Evolutionary conservation across 2,329 filamentous ascomycete species (phyloP).

Genomic region (Colletotrichum shisoi): DNA sequence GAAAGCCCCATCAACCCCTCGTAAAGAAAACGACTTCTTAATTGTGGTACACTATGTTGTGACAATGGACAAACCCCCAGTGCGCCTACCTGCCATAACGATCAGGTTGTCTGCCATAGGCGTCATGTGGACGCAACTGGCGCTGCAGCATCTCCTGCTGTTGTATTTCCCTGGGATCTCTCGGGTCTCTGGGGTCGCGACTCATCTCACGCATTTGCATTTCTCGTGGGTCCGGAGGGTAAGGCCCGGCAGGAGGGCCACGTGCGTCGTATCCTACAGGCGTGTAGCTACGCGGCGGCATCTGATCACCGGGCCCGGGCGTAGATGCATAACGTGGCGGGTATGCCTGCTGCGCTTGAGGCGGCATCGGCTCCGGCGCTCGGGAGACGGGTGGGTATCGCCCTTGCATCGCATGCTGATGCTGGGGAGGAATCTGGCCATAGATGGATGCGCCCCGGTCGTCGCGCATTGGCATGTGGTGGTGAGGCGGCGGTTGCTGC

Average conservation of each 20-base stretch:
- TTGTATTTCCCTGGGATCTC: conserved; percentile 44
- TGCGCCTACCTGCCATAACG: conserved; percentile 53
- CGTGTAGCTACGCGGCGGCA: conserved; percentile 57
- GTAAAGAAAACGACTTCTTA: conserved; percentile 1
- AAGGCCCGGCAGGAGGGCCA: conserved; percentile 50
- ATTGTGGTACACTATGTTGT: conserved; percentile 15
- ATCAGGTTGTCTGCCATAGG: conserved; percentile 55
- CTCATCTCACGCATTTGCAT: conserved; percentile 50
- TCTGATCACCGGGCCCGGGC: conserved; percentile 53
- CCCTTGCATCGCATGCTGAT: conserved; percentile 50
- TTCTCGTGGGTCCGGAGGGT: conserved; percentile 49
- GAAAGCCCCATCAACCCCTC: conserved; percentile 5
- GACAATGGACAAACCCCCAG: neutral
- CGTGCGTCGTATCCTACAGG: conserved; percentile 55
- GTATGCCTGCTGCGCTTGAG: conserved; percentile 52
- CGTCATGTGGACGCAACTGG: conserved; percentile 55
- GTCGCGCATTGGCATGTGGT: conserved; percentile 47
- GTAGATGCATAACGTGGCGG: conserved; percentile 54
- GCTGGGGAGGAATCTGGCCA: conserved; percentile 42
- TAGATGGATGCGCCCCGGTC: conserved; percentile 52
- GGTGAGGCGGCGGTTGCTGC: conserved; percentile 39
- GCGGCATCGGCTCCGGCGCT: conserved; percentile 53
- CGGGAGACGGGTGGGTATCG: conserved; percentile 53
- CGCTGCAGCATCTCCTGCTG: conserved; percentile 50
- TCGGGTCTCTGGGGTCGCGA: conserved; percentile 50